Evolutionary conservation across 176 grass and related monocot species (phyloP).

Genomic region (Dactylis glomerata): DNA sequence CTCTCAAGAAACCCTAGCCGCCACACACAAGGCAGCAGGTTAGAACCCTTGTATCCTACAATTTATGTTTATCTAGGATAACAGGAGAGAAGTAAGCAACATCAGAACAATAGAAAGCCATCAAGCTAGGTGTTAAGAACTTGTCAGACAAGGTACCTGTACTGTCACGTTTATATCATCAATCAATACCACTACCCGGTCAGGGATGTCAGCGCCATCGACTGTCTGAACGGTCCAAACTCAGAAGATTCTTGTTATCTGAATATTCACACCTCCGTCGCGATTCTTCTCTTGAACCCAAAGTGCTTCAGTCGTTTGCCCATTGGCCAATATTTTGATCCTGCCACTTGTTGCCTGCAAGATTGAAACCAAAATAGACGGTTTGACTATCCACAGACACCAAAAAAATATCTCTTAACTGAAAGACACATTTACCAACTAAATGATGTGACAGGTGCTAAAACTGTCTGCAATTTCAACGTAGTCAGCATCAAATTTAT

Average conservation of each 20-base stretch:
- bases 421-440: background rate
- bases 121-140: background rate
- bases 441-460: background rate
- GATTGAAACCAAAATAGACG: background rate
- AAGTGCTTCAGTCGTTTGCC: background rate
- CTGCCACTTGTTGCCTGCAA: background rate
- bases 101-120: background rate
- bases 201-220: background rate
- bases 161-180: background rate
- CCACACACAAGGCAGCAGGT: too few relatives aligned
- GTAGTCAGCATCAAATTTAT: background rate
- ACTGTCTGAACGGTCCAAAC: background rate
- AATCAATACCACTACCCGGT: background rate
- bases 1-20: too few relatives aligned
- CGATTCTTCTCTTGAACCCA: background rate
- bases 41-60: too few relatives aligned
- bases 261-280: background rate
- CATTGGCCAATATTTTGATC: background rate
- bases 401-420: background rate
- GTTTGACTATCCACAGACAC: background rate
- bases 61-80: background rate
- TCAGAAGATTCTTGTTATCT: background rate
- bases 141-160: background rate
- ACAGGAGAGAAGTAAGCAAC: background rate
- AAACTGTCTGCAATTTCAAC: background rate